Evolutionary conservation across 208 protist species (phyloP).

Genomic region (Strigomonas culicis): DNA sequence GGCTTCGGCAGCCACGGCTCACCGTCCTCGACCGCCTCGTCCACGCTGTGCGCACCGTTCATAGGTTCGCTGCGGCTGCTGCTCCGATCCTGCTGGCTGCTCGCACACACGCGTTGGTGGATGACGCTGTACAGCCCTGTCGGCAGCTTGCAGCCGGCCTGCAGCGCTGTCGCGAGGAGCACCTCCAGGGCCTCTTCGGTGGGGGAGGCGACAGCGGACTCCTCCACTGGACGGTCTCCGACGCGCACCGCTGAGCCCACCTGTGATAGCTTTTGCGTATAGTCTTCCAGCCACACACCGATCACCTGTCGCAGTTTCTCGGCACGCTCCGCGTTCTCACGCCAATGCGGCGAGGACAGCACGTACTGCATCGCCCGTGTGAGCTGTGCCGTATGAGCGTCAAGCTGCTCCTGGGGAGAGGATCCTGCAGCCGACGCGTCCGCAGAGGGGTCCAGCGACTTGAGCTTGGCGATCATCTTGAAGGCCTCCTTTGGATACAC

Average conservation of each 20-base stretch:
- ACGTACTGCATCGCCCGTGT: background rate
- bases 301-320: background rate
- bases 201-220: conserved; percentile 3
- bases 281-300: background rate
- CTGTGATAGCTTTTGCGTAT: background rate
- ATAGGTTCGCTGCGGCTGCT: background rate
- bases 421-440: too few relatives aligned
- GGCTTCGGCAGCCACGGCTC: conserved; percentile 9
- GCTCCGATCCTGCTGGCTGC: background rate
- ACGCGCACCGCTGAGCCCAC: background rate
- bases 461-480: background rate
- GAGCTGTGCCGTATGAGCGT: background rate
- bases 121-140: background rate
- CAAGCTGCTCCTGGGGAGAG: too few relatives aligned
- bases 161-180: conserved; percentile 22
- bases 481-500: background rate
- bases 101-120: conserved; percentile 6
- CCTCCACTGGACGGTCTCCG: background rate
- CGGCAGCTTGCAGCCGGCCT: conserved; percentile 21
- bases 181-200: conserved; percentile 28
- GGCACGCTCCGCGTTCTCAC: background rate
- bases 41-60: too few relatives aligned
- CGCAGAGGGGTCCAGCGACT: background rate
- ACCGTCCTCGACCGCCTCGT: background rate
- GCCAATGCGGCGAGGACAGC: background rate